Base-by-base conservation (phyloP, 106 monocot genomes). In the Allium sativum region DNA sequence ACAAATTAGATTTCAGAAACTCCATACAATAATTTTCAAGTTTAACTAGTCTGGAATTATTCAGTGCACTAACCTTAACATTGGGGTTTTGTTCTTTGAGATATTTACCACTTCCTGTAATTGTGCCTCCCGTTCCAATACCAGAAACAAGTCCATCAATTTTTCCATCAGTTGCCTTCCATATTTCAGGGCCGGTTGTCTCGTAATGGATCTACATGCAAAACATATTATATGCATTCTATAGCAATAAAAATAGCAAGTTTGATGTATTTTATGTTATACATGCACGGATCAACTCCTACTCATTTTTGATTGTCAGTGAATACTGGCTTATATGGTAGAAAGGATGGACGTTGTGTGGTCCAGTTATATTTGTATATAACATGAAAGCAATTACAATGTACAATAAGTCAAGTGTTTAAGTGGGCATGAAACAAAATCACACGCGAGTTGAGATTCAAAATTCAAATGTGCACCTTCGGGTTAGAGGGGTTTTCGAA, bases 401-500 rank as follows among this genome's bases (percentile, higher is more conserved):
- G 4, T 31, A 31, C 5, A 31, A 5, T 5, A 31, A 31, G 5
- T 31, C 31, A 5, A 31, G 43, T 42, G n/a, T 8, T 59, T 59
- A 1, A 9, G 10, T 9, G 7, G 6, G 16, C 20, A 9, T 31
- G 3, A 54, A 54, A 22, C 6, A 12, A 21, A 20, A 56, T 6
- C 21, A 9, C 21, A 12, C 9, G 21, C 21, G 9, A 31, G 31
- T 21, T 9, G 21, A 21, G 20, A 56, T 12, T 42, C 8, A 59
- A 50, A 81, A 75, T 58, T 78, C 81, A 48, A 47, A 75, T 67
- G 75, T 21, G 0, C 67, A 82, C 86, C 75, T 82, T 87, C 11
- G 86, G 86, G n/a, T n/a, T n/a, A n/a, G n/a, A n/a, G 63, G 85
- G 90, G 61, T 90, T 90, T 45, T 90, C 90, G 70, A 90, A 90